Base-by-base conservation (phyloP, 495 filamentous ascomycete genomes). In the Umbilicaria muhlenbergii region DNA sequence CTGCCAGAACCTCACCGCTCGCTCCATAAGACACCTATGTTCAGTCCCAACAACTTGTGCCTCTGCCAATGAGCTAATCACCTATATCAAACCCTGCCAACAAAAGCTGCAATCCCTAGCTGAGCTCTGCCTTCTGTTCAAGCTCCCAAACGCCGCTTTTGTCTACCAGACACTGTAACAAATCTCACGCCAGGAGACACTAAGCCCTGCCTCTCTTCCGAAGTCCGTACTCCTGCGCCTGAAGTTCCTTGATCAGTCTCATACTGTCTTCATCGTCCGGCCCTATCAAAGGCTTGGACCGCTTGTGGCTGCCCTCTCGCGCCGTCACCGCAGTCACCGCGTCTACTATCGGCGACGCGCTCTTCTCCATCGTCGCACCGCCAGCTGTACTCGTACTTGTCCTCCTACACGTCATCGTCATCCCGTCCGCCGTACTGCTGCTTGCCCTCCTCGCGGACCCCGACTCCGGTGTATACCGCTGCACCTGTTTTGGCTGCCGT, bases 191-290 rank as follows among this genome's bases (percentile, higher is more conserved):
- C 24, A 28, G 24, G 6, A 28, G 24, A 10, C 24, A 4, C 24
- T 28, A 40, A 40, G 2, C 34, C 19, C 41, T 18, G 18, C 41
- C 52, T 43, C 71, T 63, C 51, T 69, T 66, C 42, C 76, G 61
- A 45, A 80, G 56, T 8, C 75, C 71, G 47, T 71, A 71, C 38
- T 77, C 75, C 45, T 74, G 65, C 49, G 73, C 71, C 53, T 74
- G 71, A 36, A 80, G 48, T 56, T 72, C 64, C 46, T 68, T 66
- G 43, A 76, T 77, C 18, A 79, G 48, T 34, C 63, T 68, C 44
- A 75, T 44, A 49, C 70, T 76, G 50, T 70, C 66, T 17, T 65
- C 62, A 53, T 75, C 71, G 67, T 60, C 24, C 63, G 62, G 13
- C 51, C 57, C 41, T 65, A 62, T 35, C 41, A 42, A 24, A 43